phyloP scores from a whole-genome alignment of 2,329 filamentous ascomycete genomes.

The Fusarium sulawesiense region DNA sequence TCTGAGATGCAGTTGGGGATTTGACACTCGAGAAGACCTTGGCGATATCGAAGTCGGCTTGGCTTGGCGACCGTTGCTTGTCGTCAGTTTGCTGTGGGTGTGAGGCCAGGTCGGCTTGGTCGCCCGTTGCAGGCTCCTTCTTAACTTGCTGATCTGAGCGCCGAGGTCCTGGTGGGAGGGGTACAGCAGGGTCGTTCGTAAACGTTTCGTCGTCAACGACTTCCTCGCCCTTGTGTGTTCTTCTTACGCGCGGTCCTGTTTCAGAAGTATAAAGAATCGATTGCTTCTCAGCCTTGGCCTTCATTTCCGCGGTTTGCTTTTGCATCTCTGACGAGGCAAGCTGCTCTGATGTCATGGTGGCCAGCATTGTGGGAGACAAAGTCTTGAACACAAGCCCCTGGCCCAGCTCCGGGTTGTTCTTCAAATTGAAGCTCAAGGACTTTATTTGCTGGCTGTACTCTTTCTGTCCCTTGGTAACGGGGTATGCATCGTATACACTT shows the following conservation, averaged over 20 bases:
- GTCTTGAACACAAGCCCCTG: conserved; percentile 78
- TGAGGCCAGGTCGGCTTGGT: conserved; percentile 42
- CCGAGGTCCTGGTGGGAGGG: conserved; percentile 41
- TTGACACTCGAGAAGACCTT: conserved; percentile 86
- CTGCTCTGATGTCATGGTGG: conserved; percentile 89
- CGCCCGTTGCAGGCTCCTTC: conserved; percentile 48
- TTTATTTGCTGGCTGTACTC: conserved; percentile 74
- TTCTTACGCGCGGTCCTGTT: conserved; percentile 77
- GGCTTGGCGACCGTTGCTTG: conserved; percentile 62
- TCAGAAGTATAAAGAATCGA: conserved; percentile 84
- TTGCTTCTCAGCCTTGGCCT: conserved; percentile 82
- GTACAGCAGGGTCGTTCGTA: conserved; percentile 51
- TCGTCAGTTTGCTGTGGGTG: conserved; percentile 57
- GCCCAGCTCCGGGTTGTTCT: conserved; percentile 84
- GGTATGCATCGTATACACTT: conserved; percentile 68
- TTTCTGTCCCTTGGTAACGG: conserved; percentile 57
- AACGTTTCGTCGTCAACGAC: conserved; percentile 80
- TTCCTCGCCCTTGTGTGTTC: conserved; percentile 96
- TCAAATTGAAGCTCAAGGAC: conserved; percentile 85
- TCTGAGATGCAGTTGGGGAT: conserved; percentile 70
- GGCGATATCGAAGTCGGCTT: conserved; percentile 81
- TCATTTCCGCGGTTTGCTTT: conserved; percentile 78
- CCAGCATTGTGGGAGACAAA: conserved; percentile 79
- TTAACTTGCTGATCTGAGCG: conserved; percentile 49
- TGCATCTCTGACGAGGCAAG: conserved; percentile 93